phyloP scores from a whole-genome alignment of 441 rosid species.

The Populus trichocarpa region DNA sequence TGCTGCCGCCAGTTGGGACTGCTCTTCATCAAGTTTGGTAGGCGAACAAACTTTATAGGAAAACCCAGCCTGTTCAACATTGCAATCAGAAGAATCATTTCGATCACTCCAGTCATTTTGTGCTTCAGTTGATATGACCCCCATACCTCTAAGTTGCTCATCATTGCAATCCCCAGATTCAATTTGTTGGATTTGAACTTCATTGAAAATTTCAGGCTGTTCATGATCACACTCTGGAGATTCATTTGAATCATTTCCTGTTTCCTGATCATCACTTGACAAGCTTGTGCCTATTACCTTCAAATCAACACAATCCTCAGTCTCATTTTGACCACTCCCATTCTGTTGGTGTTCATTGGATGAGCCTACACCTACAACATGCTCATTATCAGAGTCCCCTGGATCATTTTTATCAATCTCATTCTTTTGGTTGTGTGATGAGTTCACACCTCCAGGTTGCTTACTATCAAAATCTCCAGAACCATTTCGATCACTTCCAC shows the following conservation, averaged over 20 bases:
- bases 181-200: neutral
- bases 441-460: neutral
- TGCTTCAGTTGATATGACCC: neutral
- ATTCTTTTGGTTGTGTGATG: neutral
- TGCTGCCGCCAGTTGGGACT: neutral
- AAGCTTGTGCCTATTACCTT: neutral
- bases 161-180: neutral
- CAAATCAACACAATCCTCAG: neutral
- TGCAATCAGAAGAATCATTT: neutral
- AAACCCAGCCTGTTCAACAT: neutral
- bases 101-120: neutral
- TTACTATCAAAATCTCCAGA: conserved; percentile 4
- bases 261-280: conserved; percentile 1
- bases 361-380: neutral
- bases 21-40: neutral
- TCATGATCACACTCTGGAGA: conserved; percentile 17
- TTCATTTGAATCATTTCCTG: conserved; percentile 20
- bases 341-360: conserved; percentile 7
- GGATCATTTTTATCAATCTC: conserved; percentile 12
- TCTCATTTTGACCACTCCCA: conserved; percentile 11
- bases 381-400: neutral
- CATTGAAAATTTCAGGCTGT: conserved; percentile 21
- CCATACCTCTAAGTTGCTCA: neutral
- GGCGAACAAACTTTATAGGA: neutral
- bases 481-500: conserved; percentile 17